These are phyloP conservation scores for Solanum peruvianum DNA, from an alignment of 257 asterid genomes.

Conservation along the genomic window DNA sequence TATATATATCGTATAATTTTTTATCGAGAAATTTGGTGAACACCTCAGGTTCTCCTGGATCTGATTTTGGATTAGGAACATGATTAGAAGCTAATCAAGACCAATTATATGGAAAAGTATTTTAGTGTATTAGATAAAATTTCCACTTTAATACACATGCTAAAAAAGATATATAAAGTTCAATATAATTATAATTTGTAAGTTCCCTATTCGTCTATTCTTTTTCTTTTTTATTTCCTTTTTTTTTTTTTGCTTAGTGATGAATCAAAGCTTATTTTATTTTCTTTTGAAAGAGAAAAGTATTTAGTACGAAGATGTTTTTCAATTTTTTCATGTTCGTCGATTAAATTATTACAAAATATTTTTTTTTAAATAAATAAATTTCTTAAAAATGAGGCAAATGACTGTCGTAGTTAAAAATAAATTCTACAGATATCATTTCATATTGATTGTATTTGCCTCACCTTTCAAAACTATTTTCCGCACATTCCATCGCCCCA, in stretches of 20 bases:
- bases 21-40: too few species aligned
- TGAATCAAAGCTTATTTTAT: neutral
- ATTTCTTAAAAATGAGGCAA: neutral
- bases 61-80: neutral
- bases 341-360: neutral
- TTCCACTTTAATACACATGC: neutral
- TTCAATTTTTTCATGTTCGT: neutral
- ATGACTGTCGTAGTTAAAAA: neutral
- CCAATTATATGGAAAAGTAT: neutral
- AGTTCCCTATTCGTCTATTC: neutral
- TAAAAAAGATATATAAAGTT: neutral
- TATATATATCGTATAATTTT: too few species aligned
- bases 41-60: neutral
- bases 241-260: neutral
- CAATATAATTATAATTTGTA: neutral
- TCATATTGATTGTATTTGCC: neutral
- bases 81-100: neutral
- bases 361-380: neutral
- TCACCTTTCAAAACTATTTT: neutral
- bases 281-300: neutral
- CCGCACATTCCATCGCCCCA: neutral
- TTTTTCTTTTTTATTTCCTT: neutral
- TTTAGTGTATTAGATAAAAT: neutral
- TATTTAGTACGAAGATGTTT: neutral
- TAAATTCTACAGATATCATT: fast-evolving